Evolutionary conservation across 176 grass and related monocot genomes (phyloP), one percentile per base, ranked within the genome.

Genomic region (Eleusine indica): DNA sequence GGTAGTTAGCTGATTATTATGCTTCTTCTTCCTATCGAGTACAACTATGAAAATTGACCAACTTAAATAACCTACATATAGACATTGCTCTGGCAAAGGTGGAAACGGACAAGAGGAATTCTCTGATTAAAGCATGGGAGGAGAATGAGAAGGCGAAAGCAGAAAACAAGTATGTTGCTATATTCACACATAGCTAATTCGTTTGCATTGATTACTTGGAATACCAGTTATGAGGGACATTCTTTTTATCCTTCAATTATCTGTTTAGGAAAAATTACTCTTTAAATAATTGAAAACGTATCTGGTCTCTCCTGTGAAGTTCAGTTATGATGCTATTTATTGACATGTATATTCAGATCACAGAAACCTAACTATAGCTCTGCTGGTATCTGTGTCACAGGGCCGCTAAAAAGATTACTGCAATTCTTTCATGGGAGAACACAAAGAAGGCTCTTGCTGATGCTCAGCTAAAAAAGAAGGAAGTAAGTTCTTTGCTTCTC

Each of bases 81-180:
- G 96, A 93, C 43, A 75, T 84, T 46, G 85, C 75, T 81, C 87
- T 95, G 30, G 83, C 93, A 11, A 95, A 87, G 70, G 75, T 95
- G 60, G 96, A 95, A 68, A 76, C 87, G 2, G 91, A 95, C 47
- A 95, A 90, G 54, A 90, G 60, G 37, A 77, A 73, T 35, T 95
- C 93, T 81, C 74, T 98, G 77, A 95, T 98, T 53, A 93, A 88
- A 85, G 89, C 96, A 75, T 95, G 96, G 96, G 93, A 94, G 63
- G 89, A 90, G 14, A 98, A 90, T 41, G 86, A 92, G 73, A 98
- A 98, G 74, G 65, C 87, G 7, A 95, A 92, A 72, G 93, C 93
- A 47, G 87, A 98, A 9, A 93, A 98, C 76, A 98, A 87, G 96
- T 95, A 92, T 75, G 79, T 46, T 53, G 0, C 49, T 8, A 61